These are phyloP conservation scores for Daldinia decipiens DNA, from an alignment of 495 filamentous ascomycete genomes.

Conservation along the genomic window DNA sequence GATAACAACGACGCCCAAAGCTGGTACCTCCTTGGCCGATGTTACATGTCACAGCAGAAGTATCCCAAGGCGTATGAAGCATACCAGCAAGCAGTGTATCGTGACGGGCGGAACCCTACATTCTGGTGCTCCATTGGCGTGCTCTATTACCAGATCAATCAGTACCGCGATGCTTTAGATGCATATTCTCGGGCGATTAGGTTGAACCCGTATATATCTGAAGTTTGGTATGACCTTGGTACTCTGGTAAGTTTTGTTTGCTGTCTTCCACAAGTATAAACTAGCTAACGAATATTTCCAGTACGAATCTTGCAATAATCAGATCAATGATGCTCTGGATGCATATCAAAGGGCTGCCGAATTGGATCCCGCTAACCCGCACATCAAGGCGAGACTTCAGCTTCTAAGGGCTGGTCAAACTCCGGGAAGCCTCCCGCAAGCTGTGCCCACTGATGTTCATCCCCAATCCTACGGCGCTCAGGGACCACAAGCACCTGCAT, in stretches of 20 bases:
- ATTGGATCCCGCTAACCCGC: conserved; percentile 89
- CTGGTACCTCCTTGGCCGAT: conserved; percentile 97
- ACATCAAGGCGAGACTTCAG: conserved; percentile 94
- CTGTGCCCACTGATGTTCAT: conserved; percentile 63
- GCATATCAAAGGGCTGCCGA: conserved; percentile 95
- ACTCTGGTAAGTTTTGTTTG: conserved; percentile 77
- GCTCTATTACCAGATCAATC: conserved; percentile 99
- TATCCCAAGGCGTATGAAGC: conserved; percentile 99
- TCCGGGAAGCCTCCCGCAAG: conserved; percentile 60
- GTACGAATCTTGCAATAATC: conserved; percentile 99
- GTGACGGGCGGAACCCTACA: conserved; percentile 96
- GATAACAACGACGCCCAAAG: conserved; percentile 96
- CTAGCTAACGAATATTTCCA: conserved; percentile 52
- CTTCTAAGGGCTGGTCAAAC: conserved; percentile 83
- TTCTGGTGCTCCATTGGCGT: conserved; percentile 99
- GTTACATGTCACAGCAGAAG: conserved; percentile 99
- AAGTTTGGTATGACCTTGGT: conserved; percentile 99
- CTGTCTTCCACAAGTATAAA: conserved; percentile 13
- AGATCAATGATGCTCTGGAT: conserved; percentile 94
- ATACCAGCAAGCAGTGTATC: conserved; percentile 98
- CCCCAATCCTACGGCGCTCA: conserved; percentile 82
- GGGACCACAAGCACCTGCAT: conserved; percentile 83
- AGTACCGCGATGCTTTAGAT: conserved; percentile 98
- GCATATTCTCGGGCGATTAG: conserved; percentile 98
- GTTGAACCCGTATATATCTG: conserved; percentile 97